Evolutionary conservation across 2,329 filamentous ascomycete genomes (phyloP), one percentile per base, ranked within the genome.

Genomic region (Epichloe gansuensis): DNA sequence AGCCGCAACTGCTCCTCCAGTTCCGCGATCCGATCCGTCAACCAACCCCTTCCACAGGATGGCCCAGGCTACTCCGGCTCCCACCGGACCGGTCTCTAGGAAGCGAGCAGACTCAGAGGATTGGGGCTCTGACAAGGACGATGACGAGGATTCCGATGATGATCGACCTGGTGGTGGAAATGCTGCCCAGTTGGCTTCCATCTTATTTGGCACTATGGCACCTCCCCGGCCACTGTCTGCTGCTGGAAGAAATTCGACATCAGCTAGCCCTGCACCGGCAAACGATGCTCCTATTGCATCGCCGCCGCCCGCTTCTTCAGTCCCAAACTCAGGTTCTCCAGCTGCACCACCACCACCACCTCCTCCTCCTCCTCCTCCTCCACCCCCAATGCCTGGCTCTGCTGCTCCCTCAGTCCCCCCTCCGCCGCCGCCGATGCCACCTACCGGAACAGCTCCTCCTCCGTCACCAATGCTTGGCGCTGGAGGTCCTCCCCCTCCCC

Each of bases 11-110:
- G 64, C 68, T 17, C 66, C 67, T 25, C 66, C 56, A 49, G 66
- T 62, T 36, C 65, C 60, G 25, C 73, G 61, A 58, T 69, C 78
- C 36, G 76, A 83, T 46, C 76, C 79, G 25, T 90, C 87, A n/a
- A 97, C 88, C 9, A 98, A 98, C 64, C 93, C 93, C 4, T 98
- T 97, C 81, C 87, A 95, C 67, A 86, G 89, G 52, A 81, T 95
- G 64, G 81, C 85, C 5, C 80, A 85, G 59, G 78, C 73, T 51
- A 67, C 64, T 46, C 66, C 68, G 58, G 72, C 71, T 53, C 73
- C 79, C 7, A 73, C 77, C n/a, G 70, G 66, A 15, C 69, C 70
- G n/a, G 61, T 75, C 47, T 77, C 77, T 11, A 72, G 77, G 54
- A 77, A 75, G 60, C 74, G 76, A 51, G 72, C 73, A 35, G 75